Evolutionary conservation across 2,329 filamentous ascomycete species (phyloP).

Genomic region (Nemania abortiva): DNA sequence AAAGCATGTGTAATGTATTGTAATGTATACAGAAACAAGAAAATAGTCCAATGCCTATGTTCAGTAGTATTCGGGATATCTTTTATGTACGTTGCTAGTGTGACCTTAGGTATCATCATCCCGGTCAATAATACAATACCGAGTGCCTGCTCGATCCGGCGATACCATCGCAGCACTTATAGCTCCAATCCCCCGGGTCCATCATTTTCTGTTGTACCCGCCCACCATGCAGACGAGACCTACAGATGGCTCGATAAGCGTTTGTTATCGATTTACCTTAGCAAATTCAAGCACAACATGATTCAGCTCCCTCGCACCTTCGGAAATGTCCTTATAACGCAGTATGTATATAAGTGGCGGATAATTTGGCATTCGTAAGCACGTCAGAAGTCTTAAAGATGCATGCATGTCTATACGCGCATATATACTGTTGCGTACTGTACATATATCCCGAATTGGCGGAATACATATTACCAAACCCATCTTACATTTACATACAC

Average conservation of each 20-base stretch:
- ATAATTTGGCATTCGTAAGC: conserved; percentile 2
- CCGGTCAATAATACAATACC: conserved; percentile 29
- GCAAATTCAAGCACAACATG: conserved; percentile 3
- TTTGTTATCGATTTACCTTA: conserved; percentile 27
- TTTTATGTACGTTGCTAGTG: conserved; percentile 19
- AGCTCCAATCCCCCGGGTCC: conserved; percentile 37
- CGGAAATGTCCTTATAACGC: conserved; percentile 1
- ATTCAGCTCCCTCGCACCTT: conserved; percentile 6
- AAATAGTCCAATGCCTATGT: conserved; percentile 11
- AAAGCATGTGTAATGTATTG: conserved; percentile 36
- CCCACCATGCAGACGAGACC: conserved; percentile 31
- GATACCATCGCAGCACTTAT: conserved; percentile 32
- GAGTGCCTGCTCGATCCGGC: conserved; percentile 33
- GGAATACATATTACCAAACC: not conserved
- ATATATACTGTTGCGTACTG: conserved; percentile 1
- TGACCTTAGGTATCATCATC: conserved; percentile 27
- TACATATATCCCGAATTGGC: not conserved
- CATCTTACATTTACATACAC: not conserved
- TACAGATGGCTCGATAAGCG: conserved; percentile 33
- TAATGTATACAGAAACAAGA: conserved; percentile 28
- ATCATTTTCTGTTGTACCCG: conserved; percentile 31
- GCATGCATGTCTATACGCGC: not conserved
- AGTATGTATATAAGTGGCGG: not conserved
- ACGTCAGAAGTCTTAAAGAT: not conserved
- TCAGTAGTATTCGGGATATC: conserved; percentile 24